Evolutionary conservation across 163 green algal genomes (phyloP).

Genomic region (Scenedesmus sp.): DNA sequence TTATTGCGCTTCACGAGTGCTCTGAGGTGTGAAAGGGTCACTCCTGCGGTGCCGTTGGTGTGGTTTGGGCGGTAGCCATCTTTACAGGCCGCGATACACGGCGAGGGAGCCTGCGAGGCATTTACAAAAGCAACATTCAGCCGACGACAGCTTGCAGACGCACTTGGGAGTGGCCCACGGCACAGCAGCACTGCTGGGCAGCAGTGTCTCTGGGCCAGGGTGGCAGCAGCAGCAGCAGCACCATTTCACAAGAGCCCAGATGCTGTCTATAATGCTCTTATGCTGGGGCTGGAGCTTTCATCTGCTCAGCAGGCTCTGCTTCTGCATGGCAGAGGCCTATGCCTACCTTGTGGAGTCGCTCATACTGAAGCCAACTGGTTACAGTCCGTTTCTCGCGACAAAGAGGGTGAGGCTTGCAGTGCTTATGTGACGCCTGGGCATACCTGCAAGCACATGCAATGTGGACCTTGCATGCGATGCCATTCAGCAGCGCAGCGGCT

Average conservation of each 20-base stretch:
- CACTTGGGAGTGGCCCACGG: not conserved
- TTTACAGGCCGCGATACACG: not conserved
- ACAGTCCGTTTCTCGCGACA: not conserved
- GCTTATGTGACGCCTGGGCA: not conserved
- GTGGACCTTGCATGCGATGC: not conserved
- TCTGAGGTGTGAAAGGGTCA: not conserved
- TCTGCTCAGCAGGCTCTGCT: conserved; percentile 27
- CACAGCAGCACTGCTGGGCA: not conserved
- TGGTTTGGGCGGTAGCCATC: not conserved
- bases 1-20: not conserved
- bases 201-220: not conserved
- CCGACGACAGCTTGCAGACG: not conserved
- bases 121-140: not conserved
- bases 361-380: not conserved
- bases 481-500: not conserved
- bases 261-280: conserved; percentile 1
- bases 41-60: not conserved
- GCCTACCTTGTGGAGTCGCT: not conserved
- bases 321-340: not conserved
- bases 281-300: conserved; percentile 38
- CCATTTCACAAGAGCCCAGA: not conserved
- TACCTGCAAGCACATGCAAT: not conserved
- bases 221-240: conserved; percentile 1
- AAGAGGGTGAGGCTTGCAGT: not conserved
- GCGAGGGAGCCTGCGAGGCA: not conserved